Conservation (phyloP, 2,329 filamentous ascomycete species). For the Zarea fungicola region DNA sequence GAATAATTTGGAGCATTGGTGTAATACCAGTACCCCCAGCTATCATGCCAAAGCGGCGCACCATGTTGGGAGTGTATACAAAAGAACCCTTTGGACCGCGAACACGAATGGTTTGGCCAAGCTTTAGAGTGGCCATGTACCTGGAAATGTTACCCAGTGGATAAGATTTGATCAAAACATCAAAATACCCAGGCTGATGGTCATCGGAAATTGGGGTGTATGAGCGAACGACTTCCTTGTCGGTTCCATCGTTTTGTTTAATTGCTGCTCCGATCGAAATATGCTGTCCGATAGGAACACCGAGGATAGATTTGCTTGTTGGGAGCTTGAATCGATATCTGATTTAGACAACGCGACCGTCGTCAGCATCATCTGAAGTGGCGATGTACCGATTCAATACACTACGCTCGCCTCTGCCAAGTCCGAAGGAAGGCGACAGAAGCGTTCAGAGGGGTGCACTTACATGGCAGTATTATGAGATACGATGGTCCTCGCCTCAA, state of each 20-base stretch:
- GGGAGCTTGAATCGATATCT: constrained; percentile 93
- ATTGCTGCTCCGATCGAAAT: constrained; percentile 88
- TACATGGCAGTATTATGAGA: constrained; percentile 98
- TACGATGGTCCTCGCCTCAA: constrained; percentile 90
- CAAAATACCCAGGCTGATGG: constrained; percentile 84
- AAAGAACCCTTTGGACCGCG: constrained; percentile 95
- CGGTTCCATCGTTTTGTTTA: constrained; percentile 59
- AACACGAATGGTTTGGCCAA: constrained; percentile 86
- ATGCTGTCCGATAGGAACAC: constrained; percentile 96
- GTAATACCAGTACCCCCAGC: constrained; percentile 97
- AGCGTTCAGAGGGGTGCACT: constrained; percentile 24
- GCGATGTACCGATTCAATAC: too few relatives aligned
- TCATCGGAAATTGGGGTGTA: constrained; percentile 92
- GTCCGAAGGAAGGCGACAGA: too few relatives aligned
- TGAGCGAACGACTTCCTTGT: constrained; percentile 81
- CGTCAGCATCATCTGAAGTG: neutral
- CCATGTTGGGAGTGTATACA: constrained; percentile 96
- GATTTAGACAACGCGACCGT: neutral
- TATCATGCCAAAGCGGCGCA: constrained; percentile 94
- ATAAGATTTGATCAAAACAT: constrained; percentile 97
- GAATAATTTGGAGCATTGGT: constrained; percentile 94
- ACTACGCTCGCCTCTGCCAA: too few relatives aligned
- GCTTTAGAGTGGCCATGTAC: constrained; percentile 74
- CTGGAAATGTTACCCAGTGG: constrained; percentile 96
- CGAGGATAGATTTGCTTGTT: constrained; percentile 71